Base-by-base conservation (phyloP, 176 grass and related monocot genomes). In the Paspalum vaginatum region DNA sequence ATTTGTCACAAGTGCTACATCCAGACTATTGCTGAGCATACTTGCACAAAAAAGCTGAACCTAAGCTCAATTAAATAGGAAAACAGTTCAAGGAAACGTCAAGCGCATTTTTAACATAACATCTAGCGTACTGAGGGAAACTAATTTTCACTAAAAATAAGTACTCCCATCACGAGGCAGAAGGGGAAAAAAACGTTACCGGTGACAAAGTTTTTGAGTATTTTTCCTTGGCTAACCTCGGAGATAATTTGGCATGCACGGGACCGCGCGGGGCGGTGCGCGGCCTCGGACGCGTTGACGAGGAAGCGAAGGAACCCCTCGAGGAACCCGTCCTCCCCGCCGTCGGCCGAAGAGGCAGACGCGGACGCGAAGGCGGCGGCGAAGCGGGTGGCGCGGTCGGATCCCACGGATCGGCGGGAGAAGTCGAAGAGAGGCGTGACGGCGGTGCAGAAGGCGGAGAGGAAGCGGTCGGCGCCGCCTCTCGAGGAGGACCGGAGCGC, bases 191-290 rank as follows among this genome's bases (percentile, higher is more conserved):
- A 32, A 32, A 32, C 16, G 40, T 59, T 40, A 49, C 27, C 41
- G 20, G 57, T 26, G 27, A 12, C 2, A 44, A 72, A 50, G 22
- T 5, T 14, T 14, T 55, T 1, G 7, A 72, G 6, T 11, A 1
- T 15, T 18, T 70, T 61, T 54, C 8, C 52, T 11, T 4, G 16
- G 25, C 53, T 50, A 45, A 94, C 96, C 86, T 98, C 92, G 9
- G 92, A 89, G 9, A 98, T 93, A 49, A 98, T 89, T 81, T 93
- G 90, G 72, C 92, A 98, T 7, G 92, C 76, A 20, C 92, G 92
- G 44, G 84, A 82, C 54, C 90, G 83, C 6, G 92, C 82, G n/a
- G 90, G 80, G 0, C 96, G 90, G 65, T 88, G 88, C 6, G 86
- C 81, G 0, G 88, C 78, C 42, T 45, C 76, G 65, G 92, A 87